Base-by-base conservation (phyloP, 805 yeast genomes). In the Metschnikowia santaceciliae region DNA sequence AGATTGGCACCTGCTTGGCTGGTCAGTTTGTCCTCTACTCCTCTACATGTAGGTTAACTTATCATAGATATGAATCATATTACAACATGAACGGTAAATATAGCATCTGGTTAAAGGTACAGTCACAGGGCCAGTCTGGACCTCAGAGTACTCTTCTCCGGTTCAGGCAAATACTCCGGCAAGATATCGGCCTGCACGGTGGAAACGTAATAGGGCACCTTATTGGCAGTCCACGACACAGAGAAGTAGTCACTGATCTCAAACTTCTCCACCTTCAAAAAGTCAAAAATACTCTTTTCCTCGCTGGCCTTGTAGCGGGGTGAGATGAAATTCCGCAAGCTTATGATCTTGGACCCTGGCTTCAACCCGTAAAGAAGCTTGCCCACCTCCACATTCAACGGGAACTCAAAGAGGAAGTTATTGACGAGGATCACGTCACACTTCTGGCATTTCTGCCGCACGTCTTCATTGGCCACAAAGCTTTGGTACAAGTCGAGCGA, bases 221-320 rank as follows among this genome's bases (percentile, higher is more conserved):
- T 90, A 44, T 87, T 89, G 5, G 84, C 83, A 0, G 96, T 90
- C 97, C 97, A 90, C 43, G 95, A 86, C 7, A 91, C 97, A 40
- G 90, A 81, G 49, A 83, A 81, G 48, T 80, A 78, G 15, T 80
- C 83, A 56, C 90, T 84, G 61, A 79, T 78, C 54, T 73, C 81
- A 48, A 66, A 74, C 57, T 79, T 81, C 49, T 81, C 81, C 4
- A 88, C 90, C 39, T 71, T 71, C 50, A 90, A 72, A 59, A 83
- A 75, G 61, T 84, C 89, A 54, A 89, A 70, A 13, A 88, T 77
- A 32, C 82, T 78, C 46, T 70, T 66, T 37, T 73, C 79, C 51
- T 74, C 72, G n/a, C 80, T 71, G 20, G 88, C 80, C 37, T 81
- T 78, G 61, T 86, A 84, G 15, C 94, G 83, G 2, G 85, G 85